These are phyloP conservation scores for Udeniomyces megalosporus DNA, from an alignment of 768 basidiomycete genomes.

Conservation along the genomic window DNA sequence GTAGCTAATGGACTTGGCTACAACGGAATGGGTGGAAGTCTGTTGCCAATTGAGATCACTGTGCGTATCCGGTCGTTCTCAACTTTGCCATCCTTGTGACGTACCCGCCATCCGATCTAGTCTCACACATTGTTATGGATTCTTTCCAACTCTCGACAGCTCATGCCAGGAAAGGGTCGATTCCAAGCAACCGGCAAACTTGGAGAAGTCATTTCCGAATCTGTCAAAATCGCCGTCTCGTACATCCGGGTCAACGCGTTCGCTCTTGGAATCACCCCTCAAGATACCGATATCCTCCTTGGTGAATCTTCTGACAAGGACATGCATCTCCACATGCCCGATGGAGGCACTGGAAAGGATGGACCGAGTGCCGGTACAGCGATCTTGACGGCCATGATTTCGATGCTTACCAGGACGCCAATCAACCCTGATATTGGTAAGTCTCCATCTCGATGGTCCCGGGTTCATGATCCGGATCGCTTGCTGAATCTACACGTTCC, in stretches of 20 bases:
- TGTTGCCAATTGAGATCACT: conserved; percentile 92
- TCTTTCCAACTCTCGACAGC: conserved; percentile 38
- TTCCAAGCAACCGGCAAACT: conserved; percentile 91
- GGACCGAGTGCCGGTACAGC: conserved; percentile 96
- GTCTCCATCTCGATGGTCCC: conserved; percentile 24
- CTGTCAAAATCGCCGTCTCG: conserved; percentile 81
- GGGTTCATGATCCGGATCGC: no score
- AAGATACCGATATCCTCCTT: conserved; percentile 56
- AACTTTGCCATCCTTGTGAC: no score
- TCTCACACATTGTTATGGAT: neutral
- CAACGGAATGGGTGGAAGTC: conserved; percentile 87
- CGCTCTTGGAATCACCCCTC: conserved; percentile 67
- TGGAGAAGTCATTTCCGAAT: conserved; percentile 93
- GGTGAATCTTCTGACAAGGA: conserved; percentile 42
- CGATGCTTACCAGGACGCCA: conserved; percentile 68
- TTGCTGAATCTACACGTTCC: neutral
- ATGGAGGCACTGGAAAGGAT: conserved; percentile 53
- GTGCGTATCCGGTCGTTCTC: conserved; percentile 37
- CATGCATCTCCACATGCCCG: conserved; percentile 93
- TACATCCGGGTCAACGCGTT: conserved; percentile 86
- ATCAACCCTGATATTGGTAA: conserved; percentile 75
- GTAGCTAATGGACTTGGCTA: conserved; percentile 93
- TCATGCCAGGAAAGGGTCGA: conserved; percentile 89
- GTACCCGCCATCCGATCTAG: no score
- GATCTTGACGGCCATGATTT: conserved; percentile 76